Percentiles rank a stretch among this genome's conserved stretches.
These are phyloP conservation scores for Venturia pyrina DNA, from an alignment of 2,329 filamentous ascomycete genomes.

Conservation along the genomic window DNA sequence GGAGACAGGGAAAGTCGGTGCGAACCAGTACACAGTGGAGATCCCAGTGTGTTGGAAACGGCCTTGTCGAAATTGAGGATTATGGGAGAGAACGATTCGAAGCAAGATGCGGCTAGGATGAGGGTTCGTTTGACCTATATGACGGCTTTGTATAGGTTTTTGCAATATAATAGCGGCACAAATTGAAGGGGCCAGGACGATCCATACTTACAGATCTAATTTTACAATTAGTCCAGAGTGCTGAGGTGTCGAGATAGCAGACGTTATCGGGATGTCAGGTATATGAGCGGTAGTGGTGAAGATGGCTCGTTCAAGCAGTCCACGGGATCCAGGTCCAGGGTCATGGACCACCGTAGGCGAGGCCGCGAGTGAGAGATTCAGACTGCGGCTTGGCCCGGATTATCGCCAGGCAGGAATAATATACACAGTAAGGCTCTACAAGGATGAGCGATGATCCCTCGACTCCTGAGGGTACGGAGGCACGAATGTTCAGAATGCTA, in stretches of 20 bases:
- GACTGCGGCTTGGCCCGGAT: not conserved
- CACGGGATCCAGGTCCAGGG: not conserved
- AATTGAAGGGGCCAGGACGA: not conserved
- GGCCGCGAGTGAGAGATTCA: not conserved
- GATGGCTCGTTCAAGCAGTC: not conserved
- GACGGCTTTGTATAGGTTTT: not conserved
- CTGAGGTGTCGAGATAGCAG: not conserved
- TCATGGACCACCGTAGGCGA: too few species aligned
- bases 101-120: not conserved
- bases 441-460: not conserved
- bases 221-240: not conserved
- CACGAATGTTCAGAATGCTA: not conserved
- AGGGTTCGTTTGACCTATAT: conserved; percentile 2
- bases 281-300: conserved; percentile 1
- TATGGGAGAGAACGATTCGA: not conserved
- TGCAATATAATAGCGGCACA: not conserved
- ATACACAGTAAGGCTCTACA: not conserved
- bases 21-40: not conserved
- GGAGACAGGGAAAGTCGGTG: conserved; percentile 1
- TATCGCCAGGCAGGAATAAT: not conserved
- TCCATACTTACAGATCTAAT: not conserved
- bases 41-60: not conserved
- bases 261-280: not conserved
- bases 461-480: not conserved
- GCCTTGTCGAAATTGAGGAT: conserved; percentile 1